Percentiles rank a stretch among this genome's conserved stretches.
phyloP scores from a whole-genome alignment of 1,139 yeast genomes.

The Blastobotrys niveus region DNA sequence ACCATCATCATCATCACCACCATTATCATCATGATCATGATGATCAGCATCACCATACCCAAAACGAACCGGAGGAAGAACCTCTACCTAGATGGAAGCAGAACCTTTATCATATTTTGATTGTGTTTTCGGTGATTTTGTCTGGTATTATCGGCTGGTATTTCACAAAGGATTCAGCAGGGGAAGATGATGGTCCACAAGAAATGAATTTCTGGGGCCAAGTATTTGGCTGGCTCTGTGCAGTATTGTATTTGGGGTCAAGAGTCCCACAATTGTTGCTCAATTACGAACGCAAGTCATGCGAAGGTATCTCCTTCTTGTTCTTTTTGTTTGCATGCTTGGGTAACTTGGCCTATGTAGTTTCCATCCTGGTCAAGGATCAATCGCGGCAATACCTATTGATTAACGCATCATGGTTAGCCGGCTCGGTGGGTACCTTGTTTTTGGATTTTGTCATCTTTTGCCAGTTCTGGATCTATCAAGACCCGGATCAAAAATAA shows the following conservation, averaged over 20 bases:
- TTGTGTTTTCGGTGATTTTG: slow-evolving; percentile 63
- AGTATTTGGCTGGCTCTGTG: slow-evolving; percentile 87
- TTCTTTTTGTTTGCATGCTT: slow-evolving; percentile 89
- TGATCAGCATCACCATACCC: slow-evolving; percentile 41
- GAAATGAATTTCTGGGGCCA: slow-evolving; percentile 74
- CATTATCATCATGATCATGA: slow-evolving; percentile 6
- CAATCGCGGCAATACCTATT: slow-evolving; percentile 61
- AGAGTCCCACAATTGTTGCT: slow-evolving; percentile 83
- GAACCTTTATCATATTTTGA: slow-evolving; percentile 49
- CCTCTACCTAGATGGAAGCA: slow-evolving; percentile 19
- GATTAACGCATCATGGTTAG: slow-evolving; percentile 86
- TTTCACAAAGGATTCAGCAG: slow-evolving; percentile 38
- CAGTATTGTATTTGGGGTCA: slow-evolving; percentile 77
- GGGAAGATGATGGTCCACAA: slow-evolving; percentile 24
- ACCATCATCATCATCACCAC: slow-evolving; percentile 39
- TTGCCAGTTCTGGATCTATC: slow-evolving; percentile 78
- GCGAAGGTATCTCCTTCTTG: slow-evolving; percentile 89
- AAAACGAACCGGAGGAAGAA: slow-evolving; percentile 9
- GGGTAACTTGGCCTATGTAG: slow-evolving; percentile 84
- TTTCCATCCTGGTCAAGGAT: slow-evolving; percentile 69
- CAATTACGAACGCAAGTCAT: slow-evolving; percentile 76
- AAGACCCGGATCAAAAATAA: slow-evolving; percentile 27
- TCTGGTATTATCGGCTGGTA: slow-evolving; percentile 89
- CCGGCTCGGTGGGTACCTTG: slow-evolving; percentile 87
- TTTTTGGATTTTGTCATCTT: slow-evolving; percentile 77